A percentile compares a stretch with the other conserved stretches of the same genome.
These are phyloP conservation scores for Colletotrichum shisoi DNA, from an alignment of 2,329 filamentous ascomycete species.

Conservation along the genomic window DNA sequence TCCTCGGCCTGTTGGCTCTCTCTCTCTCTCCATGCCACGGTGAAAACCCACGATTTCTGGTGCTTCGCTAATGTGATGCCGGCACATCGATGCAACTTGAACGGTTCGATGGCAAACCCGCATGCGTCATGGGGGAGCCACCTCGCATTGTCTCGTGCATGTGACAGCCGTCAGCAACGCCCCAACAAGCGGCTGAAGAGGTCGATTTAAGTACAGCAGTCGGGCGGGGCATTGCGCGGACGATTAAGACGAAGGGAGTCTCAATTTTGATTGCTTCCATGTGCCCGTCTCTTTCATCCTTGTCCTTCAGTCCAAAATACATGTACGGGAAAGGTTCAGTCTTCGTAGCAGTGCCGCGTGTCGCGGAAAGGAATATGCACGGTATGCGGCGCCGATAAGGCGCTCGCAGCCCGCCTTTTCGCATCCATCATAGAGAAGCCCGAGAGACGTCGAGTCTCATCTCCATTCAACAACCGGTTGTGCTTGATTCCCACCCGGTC, in stretches of 20 bases:
- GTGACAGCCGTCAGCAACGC: neutral
- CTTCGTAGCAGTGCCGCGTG: constrained; percentile 22
- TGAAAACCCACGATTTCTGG: no score
- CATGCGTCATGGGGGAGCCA: constrained; percentile 2
- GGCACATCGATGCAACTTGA: neutral
- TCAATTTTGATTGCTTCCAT: constrained; percentile 21
- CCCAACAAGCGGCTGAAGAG: neutral
- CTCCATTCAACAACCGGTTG: constrained; percentile 29
- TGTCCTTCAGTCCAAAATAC: constrained; percentile 22
- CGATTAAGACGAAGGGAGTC: constrained; percentile 14
- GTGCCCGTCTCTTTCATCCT: constrained; percentile 14
- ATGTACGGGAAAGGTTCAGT: constrained; percentile 31
- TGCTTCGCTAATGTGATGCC: no score
- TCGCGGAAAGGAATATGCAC: constrained; percentile 1
- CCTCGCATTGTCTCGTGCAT: neutral
- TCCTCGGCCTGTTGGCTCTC: no score
- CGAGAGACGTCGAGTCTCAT: constrained; percentile 13
- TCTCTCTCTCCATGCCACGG: no score
- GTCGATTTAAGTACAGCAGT: neutral
- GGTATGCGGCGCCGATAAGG: constrained; percentile 8
- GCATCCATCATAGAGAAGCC: constrained; percentile 19
- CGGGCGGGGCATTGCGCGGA: neutral
- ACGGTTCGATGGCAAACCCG: neutral
- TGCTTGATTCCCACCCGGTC: constrained; percentile 33
- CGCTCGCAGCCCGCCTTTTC: constrained; percentile 1